These are phyloP conservation scores for Auricularia auricula-judae DNA, from an alignment of 768 basidiomycete species.

Conservation along the genomic window DNA sequence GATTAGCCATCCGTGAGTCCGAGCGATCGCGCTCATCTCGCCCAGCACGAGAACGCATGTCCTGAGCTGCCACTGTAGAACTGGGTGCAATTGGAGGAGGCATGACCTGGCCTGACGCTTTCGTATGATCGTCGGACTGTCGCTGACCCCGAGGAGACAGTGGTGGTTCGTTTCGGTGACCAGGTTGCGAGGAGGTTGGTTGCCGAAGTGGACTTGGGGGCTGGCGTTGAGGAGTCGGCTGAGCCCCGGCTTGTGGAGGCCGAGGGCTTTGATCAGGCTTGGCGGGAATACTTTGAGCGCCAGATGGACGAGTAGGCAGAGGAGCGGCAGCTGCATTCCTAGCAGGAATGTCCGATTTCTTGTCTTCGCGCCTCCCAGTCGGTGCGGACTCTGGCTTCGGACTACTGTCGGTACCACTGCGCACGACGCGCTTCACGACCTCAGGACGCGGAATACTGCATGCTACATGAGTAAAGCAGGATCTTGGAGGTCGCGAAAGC, in stretches of 20 bases:
- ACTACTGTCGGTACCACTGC: background rate
- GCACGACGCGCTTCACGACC: conserved; percentile 51
- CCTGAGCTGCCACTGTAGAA: conserved; percentile 67
- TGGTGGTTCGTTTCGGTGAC: conserved; percentile 20
- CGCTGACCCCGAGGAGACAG: conserved; percentile 30
- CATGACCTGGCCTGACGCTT: conserved; percentile 41
- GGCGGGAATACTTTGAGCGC: background rate
- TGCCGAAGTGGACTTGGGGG: conserved; percentile 15
- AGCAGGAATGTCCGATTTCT: conserved; percentile 13
- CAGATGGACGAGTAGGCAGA: background rate
- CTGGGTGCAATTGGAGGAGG: conserved; percentile 71
- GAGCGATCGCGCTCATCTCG: background rate
- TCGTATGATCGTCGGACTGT: conserved; percentile 27
- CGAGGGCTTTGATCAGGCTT: background rate
- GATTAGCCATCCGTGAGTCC: background rate
- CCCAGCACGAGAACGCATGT: conserved; percentile 42
- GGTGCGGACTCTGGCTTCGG: conserved; percentile 1
- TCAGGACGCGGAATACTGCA: conserved; percentile 67
- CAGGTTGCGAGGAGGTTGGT: conserved; percentile 5
- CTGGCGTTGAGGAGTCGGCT: conserved; percentile 6
- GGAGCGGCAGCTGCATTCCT: background rate
- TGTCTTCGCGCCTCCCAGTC: conserved; percentile 15
- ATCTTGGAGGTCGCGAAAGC: background rate
- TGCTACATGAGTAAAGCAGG: conserved; percentile 4
- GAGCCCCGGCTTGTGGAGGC: background rate